phyloP scores from a whole-genome alignment of 257 asterid species.

The Fraxinus cuspidata region DNA sequence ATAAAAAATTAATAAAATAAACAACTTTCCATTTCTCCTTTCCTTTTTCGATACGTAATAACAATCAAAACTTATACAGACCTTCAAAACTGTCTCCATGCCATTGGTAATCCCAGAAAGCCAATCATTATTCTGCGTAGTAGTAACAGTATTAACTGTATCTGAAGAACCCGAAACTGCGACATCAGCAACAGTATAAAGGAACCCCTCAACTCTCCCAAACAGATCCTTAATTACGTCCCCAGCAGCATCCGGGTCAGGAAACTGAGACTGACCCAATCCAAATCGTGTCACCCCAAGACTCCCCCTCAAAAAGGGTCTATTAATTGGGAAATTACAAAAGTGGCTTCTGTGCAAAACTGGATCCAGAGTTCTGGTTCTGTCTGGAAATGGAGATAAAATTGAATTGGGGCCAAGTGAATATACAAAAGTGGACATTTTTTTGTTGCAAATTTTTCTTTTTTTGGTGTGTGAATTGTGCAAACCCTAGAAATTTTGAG shows the following conservation, averaged over 20 bases:
- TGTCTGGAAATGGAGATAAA: slow-evolving; percentile 51
- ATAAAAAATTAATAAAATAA: slow-evolving; percentile 9
- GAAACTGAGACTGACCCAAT: slow-evolving; percentile 72
- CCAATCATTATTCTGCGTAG: slow-evolving; percentile 78
- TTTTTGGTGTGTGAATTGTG: slow-evolving; percentile 1
- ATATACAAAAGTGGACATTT: slow-evolving; percentile 55
- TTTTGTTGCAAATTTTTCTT: background rate
- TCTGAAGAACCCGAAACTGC: slow-evolving; percentile 63
- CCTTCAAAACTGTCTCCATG: slow-evolving; percentile 95
- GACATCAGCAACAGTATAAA: slow-evolving; percentile 90
- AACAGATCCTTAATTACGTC: slow-evolving; percentile 53
- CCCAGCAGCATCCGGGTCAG: slow-evolving; percentile 66
- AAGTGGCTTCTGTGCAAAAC: slow-evolving; percentile 46
- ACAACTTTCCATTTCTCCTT: background rate
- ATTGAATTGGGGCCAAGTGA: slow-evolving; percentile 53
- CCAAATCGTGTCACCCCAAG: slow-evolving; percentile 70
- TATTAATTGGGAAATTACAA: slow-evolving; percentile 39
- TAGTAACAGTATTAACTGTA: slow-evolving; percentile 45
- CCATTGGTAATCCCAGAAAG: slow-evolving; percentile 89
- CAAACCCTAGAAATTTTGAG: slow-evolving; percentile 7
- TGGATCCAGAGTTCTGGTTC: slow-evolving; percentile 44
- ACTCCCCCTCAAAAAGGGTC: slow-evolving; percentile 50
- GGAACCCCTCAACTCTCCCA: slow-evolving; percentile 73
- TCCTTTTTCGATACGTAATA: background rate
- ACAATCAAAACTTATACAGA: slow-evolving; percentile 33